A percentile compares a stretch with the other conserved stretches of the same genome.
Evolutionary conservation across 148 eudicot genomes (phyloP).

Genomic region (Rhododendron williamsianum): DNA sequence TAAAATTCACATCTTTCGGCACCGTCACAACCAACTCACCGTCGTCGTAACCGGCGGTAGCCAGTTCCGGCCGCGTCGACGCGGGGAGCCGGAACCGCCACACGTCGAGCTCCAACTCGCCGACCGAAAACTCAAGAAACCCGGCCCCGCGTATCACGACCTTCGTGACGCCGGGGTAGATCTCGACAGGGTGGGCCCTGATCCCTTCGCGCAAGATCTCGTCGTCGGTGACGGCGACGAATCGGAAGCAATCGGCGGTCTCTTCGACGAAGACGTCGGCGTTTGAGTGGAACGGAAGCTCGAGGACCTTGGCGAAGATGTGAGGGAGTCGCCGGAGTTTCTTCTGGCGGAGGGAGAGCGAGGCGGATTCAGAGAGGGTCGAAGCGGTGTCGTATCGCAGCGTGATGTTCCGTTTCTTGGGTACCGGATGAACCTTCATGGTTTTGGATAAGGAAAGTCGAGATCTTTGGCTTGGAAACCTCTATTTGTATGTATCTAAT

Average conservation of each 20-base stretch:
- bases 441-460: neutral
- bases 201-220: conserved; percentile 33
- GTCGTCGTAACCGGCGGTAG: conserved; percentile 46
- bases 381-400: conserved; percentile 39
- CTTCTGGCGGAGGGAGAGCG: conserved; percentile 34
- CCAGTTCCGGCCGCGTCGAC: conserved; percentile 55
- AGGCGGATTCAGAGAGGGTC: neutral
- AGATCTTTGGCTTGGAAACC: neutral
- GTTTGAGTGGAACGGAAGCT: conserved; percentile 72
- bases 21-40: conserved; percentile 79
- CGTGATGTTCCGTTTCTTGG: conserved; percentile 46
- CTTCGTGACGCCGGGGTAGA: conserved; percentile 75
- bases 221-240: conserved; percentile 48
- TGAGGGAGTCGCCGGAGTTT: conserved; percentile 80
- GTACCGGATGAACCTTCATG: conserved; percentile 63
- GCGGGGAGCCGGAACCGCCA: conserved; percentile 83
- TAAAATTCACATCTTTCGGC: conserved; percentile 37
- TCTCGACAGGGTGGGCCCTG: conserved; percentile 52
- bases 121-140: conserved; percentile 15
- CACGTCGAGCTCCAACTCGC: conserved; percentile 62
- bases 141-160: conserved; percentile 43
- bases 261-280: conserved; percentile 68
- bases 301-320: conserved; percentile 82
- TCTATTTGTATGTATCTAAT: neutral
- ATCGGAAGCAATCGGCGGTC: conserved; percentile 43